Evolutionary conservation across 2,329 filamentous ascomycete species (phyloP).

Genomic region (Diaporthe amygdali): DNA sequence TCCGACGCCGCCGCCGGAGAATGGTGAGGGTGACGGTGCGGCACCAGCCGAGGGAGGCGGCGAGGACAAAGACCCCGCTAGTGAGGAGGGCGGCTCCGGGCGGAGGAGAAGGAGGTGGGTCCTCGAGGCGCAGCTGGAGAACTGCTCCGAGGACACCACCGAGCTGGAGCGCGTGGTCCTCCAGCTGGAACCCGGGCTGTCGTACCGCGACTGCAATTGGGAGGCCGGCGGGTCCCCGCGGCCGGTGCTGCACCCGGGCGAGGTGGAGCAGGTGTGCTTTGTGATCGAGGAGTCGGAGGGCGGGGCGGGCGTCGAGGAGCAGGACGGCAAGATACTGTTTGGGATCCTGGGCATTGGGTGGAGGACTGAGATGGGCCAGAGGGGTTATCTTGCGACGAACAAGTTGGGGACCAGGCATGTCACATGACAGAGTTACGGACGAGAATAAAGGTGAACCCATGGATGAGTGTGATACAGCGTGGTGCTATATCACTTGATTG

Average conservation of each 20-base stretch:
- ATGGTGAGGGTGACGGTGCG: slow-evolving; percentile 33
- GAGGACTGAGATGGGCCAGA: slow-evolving; percentile 88
- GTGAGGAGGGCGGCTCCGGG: background rate
- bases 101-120: slow-evolving; percentile 61
- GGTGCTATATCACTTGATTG: too few relatives aligned
- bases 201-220: slow-evolving; percentile 64
- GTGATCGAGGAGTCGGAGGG: slow-evolving; percentile 55
- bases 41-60: slow-evolving; percentile 12
- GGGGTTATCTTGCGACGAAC: slow-evolving; percentile 85
- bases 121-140: slow-evolving; percentile 94
- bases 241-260: slow-evolving; percentile 65
- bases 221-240: slow-evolving; percentile 46
- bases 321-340: slow-evolving; percentile 69
- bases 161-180: slow-evolving; percentile 72
- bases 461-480: background rate
- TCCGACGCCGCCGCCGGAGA: slow-evolving; percentile 8
- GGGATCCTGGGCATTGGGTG: slow-evolving; percentile 87
- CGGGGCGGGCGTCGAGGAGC: slow-evolving; percentile 50
- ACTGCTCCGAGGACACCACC: slow-evolving; percentile 84
- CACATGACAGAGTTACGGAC: background rate
- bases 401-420: slow-evolving; percentile 65
- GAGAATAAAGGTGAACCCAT: background rate
- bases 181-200: slow-evolving; percentile 56
- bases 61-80: slow-evolving; percentile 13
- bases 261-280: slow-evolving; percentile 72